Conservation (phyloP, 1,284 basidiomycete genomes). For the Ustilago curta region DNA sequence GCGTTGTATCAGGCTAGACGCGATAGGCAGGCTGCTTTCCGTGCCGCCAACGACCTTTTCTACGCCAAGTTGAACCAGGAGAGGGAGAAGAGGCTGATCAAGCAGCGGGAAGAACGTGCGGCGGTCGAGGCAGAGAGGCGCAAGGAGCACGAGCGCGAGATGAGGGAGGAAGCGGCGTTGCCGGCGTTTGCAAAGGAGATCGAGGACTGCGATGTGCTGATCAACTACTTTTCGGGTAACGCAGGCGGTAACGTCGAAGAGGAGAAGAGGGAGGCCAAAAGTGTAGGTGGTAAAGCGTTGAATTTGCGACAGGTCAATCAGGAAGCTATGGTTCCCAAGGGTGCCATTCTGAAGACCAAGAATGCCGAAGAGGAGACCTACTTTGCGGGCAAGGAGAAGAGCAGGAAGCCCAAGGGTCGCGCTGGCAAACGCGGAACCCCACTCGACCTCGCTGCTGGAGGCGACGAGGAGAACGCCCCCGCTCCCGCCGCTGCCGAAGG, state of each 20-base stretch:
- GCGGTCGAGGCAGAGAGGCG: conserved; percentile 86
- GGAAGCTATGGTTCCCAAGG: conserved; percentile 74
- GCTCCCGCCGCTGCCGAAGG: conserved; percentile 65
- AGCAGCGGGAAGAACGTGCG: conserved; percentile 81
- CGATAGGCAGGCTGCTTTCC: conserved; percentile 71
- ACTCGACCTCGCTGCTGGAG: conserved; percentile 36
- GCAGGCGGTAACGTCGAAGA: conserved; percentile 70
- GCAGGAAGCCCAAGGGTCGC: conserved; percentile 74
- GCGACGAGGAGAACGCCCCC: conserved; percentile 27
- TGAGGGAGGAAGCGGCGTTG: conserved; percentile 89
- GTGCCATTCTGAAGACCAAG: conserved; percentile 81
- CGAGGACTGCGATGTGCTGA: conserved; percentile 94
- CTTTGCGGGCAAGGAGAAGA: conserved; percentile 80
- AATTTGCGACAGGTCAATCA: conserved; percentile 86
- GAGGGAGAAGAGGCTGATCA: conserved; percentile 77
- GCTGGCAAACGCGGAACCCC: conserved; percentile 49
- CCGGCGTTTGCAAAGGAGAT: conserved; percentile 94
- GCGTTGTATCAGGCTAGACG: conserved; percentile 83
- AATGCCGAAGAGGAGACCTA: conserved; percentile 79
- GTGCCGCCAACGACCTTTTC: conserved; percentile 63
- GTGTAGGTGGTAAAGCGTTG: conserved; percentile 76
- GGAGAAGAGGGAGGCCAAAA: conserved; percentile 51
- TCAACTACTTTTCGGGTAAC: conserved; percentile 80
- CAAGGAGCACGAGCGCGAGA: conserved; percentile 80
- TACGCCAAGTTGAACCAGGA: conserved; percentile 62